Conservation (phyloP, 495 filamentous ascomycete genomes). For the Aspergillus indologenus region DNA sequence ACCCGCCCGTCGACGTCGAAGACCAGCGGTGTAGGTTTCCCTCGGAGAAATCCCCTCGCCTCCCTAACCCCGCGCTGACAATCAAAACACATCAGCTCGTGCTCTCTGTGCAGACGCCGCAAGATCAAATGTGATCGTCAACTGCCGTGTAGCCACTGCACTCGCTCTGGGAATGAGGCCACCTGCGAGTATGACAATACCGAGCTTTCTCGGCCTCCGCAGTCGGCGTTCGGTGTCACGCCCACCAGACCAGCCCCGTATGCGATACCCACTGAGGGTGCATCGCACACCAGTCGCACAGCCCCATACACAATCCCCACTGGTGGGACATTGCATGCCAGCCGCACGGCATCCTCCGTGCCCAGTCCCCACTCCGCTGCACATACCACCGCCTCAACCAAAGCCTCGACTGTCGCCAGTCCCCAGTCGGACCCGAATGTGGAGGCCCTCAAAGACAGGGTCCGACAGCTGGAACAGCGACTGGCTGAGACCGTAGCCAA, state of each 20-base stretch:
- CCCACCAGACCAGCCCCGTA: not conserved
- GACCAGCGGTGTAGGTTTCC: constrained; percentile 45
- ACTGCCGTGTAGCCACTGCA: constrained; percentile 49
- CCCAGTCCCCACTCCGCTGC: constrained; percentile 16
- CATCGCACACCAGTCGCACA: constrained; percentile 1
- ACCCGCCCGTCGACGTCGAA: constrained; percentile 43
- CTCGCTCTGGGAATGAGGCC: constrained; percentile 35
- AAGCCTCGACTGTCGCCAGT: constrained; percentile 29
- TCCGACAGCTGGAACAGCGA: constrained; percentile 47
- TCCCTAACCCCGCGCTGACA: constrained; percentile 6
- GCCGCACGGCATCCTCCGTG: not conserved
- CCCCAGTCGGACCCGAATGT: constrained; percentile 32
- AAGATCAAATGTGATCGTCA: constrained; percentile 53
- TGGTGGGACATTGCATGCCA: not conserved
- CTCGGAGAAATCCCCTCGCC: not conserved
- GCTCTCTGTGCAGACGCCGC: constrained; percentile 43
- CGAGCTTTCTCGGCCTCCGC: not conserved
- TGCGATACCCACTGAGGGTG: not conserved
- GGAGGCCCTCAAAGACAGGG: constrained; percentile 34
- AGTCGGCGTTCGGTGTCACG: not conserved
- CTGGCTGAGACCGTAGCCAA: constrained; percentile 25
- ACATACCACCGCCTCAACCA: constrained; percentile 19
- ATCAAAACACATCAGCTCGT: constrained; percentile 30
- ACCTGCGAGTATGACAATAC: constrained; percentile 39
- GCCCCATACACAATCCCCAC: not conserved